phyloP scores from a whole-genome alignment of 106 monocot genomes.

The Alisma plantagoaquatica region DNA sequence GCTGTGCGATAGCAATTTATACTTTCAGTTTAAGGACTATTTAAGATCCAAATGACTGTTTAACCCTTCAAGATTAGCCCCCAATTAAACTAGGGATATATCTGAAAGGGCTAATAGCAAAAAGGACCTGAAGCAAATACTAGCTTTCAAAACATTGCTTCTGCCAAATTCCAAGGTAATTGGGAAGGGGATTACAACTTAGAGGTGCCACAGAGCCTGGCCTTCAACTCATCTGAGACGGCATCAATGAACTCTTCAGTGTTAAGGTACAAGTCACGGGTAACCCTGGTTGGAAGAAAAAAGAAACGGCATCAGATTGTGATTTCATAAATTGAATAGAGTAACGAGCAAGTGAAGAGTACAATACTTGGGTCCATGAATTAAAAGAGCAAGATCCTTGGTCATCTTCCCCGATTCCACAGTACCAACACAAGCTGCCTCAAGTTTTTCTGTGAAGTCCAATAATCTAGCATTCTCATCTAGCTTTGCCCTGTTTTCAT shows the following conservation, averaged over 20 bases:
- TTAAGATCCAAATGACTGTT: too few relatives aligned
- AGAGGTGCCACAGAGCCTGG: constrained; percentile 33
- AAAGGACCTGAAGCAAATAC: not conserved
- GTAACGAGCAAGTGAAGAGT: not conserved
- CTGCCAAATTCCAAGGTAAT: constrained; percentile 7
- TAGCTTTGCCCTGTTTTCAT: constrained; percentile 86
- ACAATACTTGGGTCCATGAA: constrained; percentile 77
- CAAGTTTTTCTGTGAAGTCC: constrained; percentile 68
- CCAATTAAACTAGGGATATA: too few relatives aligned
- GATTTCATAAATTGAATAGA: not conserved
- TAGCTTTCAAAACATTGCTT: constrained; percentile 2
- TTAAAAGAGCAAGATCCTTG: constrained; percentile 83
- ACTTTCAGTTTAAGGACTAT: too few relatives aligned
- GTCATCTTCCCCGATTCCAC: constrained; percentile 96
- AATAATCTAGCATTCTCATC: constrained; percentile 55
- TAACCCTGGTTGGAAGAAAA: constrained; percentile 35
- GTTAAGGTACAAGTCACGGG: constrained; percentile 47
- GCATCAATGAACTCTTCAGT: constrained; percentile 80
- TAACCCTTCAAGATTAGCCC: too few relatives aligned
- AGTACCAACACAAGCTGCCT: constrained; percentile 66
- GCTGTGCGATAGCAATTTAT: too few relatives aligned
- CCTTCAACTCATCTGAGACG: constrained; percentile 44
- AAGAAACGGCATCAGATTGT: not conserved
- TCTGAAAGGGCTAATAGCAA: constrained; percentile 2
- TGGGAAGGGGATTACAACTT: constrained; percentile 44